A percentile compares a stretch with the other conserved stretches of the same genome.
Evolutionary conservation across 2,329 filamentous ascomycete genomes (phyloP).

Genomic region (Dothistroma septosporum): DNA sequence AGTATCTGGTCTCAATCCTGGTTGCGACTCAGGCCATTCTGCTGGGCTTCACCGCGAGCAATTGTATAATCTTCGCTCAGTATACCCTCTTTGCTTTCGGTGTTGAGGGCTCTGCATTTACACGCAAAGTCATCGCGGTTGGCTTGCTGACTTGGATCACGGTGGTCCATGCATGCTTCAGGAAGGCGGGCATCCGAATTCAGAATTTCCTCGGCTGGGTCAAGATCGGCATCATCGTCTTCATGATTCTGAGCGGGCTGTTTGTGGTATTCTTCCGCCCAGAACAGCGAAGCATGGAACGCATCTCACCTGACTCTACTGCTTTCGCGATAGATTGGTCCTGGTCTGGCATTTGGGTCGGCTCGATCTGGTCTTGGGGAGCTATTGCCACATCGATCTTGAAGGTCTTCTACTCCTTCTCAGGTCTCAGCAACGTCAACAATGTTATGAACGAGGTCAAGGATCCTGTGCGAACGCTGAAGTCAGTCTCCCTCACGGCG

Average conservation of each 20-base stretch:
- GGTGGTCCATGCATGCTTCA: constrained; percentile 38
- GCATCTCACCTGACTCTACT: neutral
- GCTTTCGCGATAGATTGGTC: constrained; percentile 14
- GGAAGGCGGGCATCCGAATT: constrained; percentile 35
- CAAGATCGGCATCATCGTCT: constrained; percentile 37
- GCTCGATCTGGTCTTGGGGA: constrained; percentile 58
- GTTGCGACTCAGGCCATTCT: constrained; percentile 61
- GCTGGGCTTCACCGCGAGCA: constrained; percentile 64
- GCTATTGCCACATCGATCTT: constrained; percentile 63
- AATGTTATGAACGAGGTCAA: constrained; percentile 69
- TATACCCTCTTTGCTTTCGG: constrained; percentile 46
- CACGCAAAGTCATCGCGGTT: constrained; percentile 51
- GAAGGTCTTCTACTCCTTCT: constrained; percentile 65
- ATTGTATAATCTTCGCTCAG: constrained; percentile 44
- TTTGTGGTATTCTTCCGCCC: constrained; percentile 34
- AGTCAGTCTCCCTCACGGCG: constrained; percentile 45
- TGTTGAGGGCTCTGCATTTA: constrained; percentile 52
- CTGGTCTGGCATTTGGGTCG: constrained; percentile 21
- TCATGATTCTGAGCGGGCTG: constrained; percentile 39
- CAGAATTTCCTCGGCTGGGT: constrained; percentile 41
- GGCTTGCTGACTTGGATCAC: constrained; percentile 38
- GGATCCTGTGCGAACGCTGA: constrained; percentile 62
- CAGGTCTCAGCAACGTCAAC: constrained; percentile 63
- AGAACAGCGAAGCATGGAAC: constrained; percentile 12
- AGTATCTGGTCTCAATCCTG: constrained; percentile 61